Evolutionary conservation across 257 asterid genomes (phyloP), one percentile per base, ranked within the genome.

Genomic region (Solanum chilense): DNA sequence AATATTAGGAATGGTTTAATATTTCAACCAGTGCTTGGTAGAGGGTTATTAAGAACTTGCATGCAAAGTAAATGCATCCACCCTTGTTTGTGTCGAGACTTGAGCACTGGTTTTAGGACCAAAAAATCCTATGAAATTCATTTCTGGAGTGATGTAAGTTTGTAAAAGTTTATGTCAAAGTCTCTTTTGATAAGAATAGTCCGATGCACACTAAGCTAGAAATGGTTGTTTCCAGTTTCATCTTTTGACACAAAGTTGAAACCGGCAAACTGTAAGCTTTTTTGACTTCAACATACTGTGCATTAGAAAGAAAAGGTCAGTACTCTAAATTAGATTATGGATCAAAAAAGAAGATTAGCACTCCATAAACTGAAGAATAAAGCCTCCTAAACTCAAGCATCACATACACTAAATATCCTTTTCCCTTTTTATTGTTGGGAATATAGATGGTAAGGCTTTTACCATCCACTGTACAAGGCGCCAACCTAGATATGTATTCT

Each of bases 391-490:
- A 78, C 84, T 45, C 62, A 10, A 47, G 15, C 58, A 80, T 80
- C 85, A 81, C 85, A 49, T 29, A 49, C 85, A 49, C 85, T 49
- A 29, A 69, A 49, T 49, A 75, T 35, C 62, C 18, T 41, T 77
- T 58, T 85, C 62, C 84, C 78, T 73, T 89, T 86, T 89, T 90
- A 88, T 88, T 90, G 88, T 66, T 81, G 82, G 90, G 85, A 89
- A 86, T 58, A 88, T 49, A 90, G 90, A 71, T 88, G 78, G 86
- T 69, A 75, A 5, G 90, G 88, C 88, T 88, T 88, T 64, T 87
- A 85, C 89, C 85, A 87, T 86, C 91, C 87, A 87, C 92, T 90
- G 89, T 90, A 90, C 92, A 90, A 74, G 87, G 88, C 87, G 85
- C 70, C 86, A 88, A 83, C 90, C 91, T 74, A 89, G 47, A 85